A percentile compares a stretch with the other conserved stretches of the same genome.
phyloP scores from a whole-genome alignment of 805 yeast species.

The Peterozyma toletana region DNA sequence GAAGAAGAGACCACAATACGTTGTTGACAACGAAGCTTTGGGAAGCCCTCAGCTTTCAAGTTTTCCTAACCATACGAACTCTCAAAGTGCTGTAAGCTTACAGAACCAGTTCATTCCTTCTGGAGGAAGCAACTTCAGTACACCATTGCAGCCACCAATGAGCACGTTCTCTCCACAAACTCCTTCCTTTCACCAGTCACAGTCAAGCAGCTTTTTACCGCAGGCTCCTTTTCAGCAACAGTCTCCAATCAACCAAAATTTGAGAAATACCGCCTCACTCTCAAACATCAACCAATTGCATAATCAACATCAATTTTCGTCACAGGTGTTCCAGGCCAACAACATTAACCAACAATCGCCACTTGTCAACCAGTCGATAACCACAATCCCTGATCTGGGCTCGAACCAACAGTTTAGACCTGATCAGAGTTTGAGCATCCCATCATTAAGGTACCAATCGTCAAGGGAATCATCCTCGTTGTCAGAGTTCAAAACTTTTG shows the following conservation, averaged over 20 bases:
- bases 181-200: neutral
- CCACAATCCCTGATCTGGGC: conserved; percentile 8
- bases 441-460: conserved; percentile 11
- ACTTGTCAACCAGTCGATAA: neutral
- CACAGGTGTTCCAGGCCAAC: conserved; percentile 2
- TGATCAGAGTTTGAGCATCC: conserved; percentile 5
- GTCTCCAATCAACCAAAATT: neutral
- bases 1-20: conserved; percentile 7
- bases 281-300: conserved; percentile 2
- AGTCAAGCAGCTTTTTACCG: neutral
- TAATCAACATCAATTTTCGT: conserved; percentile 2
- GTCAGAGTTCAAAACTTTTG: conserved; percentile 58
- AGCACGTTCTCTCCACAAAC: neutral
- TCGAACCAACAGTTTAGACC: conserved; percentile 6
- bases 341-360: too few species aligned
- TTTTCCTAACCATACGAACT: too few species aligned
- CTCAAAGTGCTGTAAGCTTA: too few species aligned
- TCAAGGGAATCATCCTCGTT: conserved; percentile 25
- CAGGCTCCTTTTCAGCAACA: neutral
- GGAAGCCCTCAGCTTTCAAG: neutral
- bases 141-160: conserved; percentile 1
- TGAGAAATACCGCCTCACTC: conserved; percentile 3
- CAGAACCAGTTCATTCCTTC: too few species aligned
- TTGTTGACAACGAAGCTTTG: conserved; percentile 5
- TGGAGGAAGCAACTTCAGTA: too few species aligned